Percentiles rank a stretch among this genome's conserved stretches.
phyloP scores from a whole-genome alignment of 2,329 filamentous ascomycete genomes.

The Pseudopyrenochaeta lycopersici region DNA sequence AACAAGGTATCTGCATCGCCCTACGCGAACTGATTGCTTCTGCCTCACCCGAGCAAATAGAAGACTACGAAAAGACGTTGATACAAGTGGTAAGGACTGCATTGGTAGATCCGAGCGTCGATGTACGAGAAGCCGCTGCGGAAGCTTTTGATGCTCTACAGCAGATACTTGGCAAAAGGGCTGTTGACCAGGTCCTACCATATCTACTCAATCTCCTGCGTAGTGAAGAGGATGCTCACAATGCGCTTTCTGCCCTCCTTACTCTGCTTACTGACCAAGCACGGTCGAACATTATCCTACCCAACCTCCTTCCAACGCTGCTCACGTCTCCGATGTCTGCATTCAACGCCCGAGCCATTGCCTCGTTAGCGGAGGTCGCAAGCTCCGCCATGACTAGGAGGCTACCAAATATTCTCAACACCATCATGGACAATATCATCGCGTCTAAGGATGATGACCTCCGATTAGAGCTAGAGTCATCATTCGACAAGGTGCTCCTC shows the following conservation, averaged over 20 bases:
- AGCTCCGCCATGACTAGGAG: constrained; percentile 89
- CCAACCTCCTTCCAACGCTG: constrained; percentile 93
- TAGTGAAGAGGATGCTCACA: constrained; percentile 85
- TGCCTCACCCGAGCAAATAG: constrained; percentile 85
- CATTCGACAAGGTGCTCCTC: constrained; percentile 88
- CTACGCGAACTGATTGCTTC: constrained; percentile 92
- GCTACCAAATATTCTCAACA: constrained; percentile 88
- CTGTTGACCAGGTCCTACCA: constrained; percentile 93
- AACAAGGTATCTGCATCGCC: constrained; percentile 97
- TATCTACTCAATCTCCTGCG: constrained; percentile 90
- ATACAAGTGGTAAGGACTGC: constrained; percentile 94
- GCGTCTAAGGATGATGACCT: constrained; percentile 78
- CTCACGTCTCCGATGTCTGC: constrained; percentile 88
- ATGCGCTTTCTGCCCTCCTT: constrained; percentile 89
- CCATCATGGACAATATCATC: constrained; percentile 92
- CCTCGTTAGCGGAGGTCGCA: constrained; percentile 91
- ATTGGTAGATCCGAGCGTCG: constrained; percentile 85
- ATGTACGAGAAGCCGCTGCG: constrained; percentile 93
- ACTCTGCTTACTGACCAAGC: constrained; percentile 94
- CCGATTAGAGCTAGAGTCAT: constrained; percentile 74
- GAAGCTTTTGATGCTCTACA: constrained; percentile 97
- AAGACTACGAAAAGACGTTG: constrained; percentile 93
- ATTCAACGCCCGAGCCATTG: constrained; percentile 94
- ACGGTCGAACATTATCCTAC: constrained; percentile 93
- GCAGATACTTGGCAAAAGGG: constrained; percentile 90